Base-by-base conservation (phyloP, 2,329 filamentous ascomycete species). In the Laburnicola sp. region DNA sequence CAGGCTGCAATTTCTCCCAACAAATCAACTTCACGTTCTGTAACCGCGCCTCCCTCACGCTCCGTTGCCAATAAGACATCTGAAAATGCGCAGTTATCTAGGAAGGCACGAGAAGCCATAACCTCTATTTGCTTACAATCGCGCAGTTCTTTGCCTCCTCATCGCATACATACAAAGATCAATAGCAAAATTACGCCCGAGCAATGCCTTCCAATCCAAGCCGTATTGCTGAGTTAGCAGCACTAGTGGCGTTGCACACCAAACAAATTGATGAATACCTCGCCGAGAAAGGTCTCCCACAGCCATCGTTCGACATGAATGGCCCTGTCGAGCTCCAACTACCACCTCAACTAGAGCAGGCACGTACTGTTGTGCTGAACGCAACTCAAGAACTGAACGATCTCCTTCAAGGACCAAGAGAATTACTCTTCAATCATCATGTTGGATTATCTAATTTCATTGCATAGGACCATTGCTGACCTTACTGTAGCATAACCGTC, bases 341-440 rank as follows among this genome's bases (percentile, higher is more conserved):
- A 16, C 41, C 54, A 23, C 26, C 51, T 3, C 39, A 49, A 2
- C 21, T 57, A 2, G 46, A 50, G 27, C 39, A 55, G 6, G 49
- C 55, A 6, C 51, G 50, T 11, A 39, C 30, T 32, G 34, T 30
- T 10, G 51, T 53, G 25, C 36, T 53, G 7, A 41, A 46, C 27
- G 47, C 54, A 23, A 57, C 22, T 6, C 54, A 54, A 30, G 51
- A 58, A 7, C 34, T 56, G 5, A 51, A 54, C 23, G 48, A 54
- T 25, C 45, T 51, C 27, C 43, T 53, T 34, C 43, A 53, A 23
- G 43, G 42, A 8, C 53, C 53, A 3, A 44, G 32, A 32, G 49
- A 44, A 2, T n/a, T 50, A 10, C 23, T 50, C 23, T 50, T 50
- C 50, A 50, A 50, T n/a, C 43, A 50, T 21, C 46, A 50, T 10